These are phyloP conservation scores for Mortierella sp. DNA, from an alignment of 371 early-diverging fungal species.

Conservation along the genomic window DNA sequence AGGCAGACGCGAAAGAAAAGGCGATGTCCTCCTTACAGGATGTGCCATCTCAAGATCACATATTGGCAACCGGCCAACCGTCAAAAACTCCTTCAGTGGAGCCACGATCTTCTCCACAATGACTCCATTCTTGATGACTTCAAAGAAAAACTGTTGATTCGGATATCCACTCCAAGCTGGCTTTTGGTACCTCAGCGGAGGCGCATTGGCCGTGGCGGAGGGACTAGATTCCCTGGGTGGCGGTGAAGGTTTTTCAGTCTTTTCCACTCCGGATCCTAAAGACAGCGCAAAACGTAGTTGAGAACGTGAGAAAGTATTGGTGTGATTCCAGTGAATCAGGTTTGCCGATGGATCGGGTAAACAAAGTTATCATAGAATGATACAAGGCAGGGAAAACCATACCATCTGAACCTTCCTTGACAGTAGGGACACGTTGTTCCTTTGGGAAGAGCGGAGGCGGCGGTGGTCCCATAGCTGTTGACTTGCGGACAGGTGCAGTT, in stretches of 20 bases:
- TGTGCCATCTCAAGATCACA: constrained; percentile 72
- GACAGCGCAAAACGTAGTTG: neutral
- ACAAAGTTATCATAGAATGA: too few relatives aligned
- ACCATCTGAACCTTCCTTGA: too few relatives aligned
- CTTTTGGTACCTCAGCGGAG: constrained; percentile 63
- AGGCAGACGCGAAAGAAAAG: neutral
- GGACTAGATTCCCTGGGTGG: constrained; percentile 3
- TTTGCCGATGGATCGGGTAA: too few relatives aligned
- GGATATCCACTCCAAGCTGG: constrained; percentile 65
- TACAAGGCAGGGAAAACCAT: too few relatives aligned
- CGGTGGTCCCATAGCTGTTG: constrained; percentile 27
- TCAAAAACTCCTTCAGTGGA: constrained; percentile 61
- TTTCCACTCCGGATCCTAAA: neutral
- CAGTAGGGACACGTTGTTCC: neutral
- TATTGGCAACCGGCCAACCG: constrained; percentile 63
- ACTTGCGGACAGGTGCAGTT: constrained; percentile 10
- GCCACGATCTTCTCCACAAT: constrained; percentile 59
- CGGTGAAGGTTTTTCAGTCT: neutral
- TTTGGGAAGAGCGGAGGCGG: constrained; percentile 43
- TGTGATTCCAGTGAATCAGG: too few relatives aligned
- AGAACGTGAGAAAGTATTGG: too few relatives aligned
- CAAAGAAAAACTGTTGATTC: constrained; percentile 58
- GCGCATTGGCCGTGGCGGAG: constrained; percentile 25
- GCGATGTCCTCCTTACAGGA: constrained; percentile 55
- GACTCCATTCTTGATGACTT: constrained; percentile 66